Base-by-base conservation (phyloP, 1,139 yeast genomes). In the Yamadazyma epiphylla region DNA sequence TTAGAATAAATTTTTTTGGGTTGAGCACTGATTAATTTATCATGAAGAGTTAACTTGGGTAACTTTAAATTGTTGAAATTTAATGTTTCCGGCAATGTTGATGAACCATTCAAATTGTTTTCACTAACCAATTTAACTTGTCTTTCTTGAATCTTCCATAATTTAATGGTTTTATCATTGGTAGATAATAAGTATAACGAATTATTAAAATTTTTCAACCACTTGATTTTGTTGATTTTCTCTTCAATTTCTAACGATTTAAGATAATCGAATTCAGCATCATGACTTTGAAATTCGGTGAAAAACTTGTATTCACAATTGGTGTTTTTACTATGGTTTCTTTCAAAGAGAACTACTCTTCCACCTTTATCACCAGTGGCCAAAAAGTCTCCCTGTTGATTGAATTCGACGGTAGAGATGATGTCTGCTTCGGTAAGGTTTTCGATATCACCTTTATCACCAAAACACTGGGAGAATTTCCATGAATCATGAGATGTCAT, bases 321-420 rank as follows among this genome's bases (percentile, higher is more conserved):
- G 32, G 51, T 58, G 39, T 82, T 82, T 53, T 84, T 84, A 39
- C 67, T 60, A 45, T 80, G 82, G 56, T 87, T 88, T 47, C 97
- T 75, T 59, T 91, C 97, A 60, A 94, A 94, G 35, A 94, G 64
- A 10, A 94, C 99, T 24, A 94, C 96, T 45, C 99, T 75, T 15
- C 99, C 99, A 30, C 99, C 99, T 52, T 91, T 82, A 62, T 94
- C 99, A 38, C 99, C 99, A 2, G 98, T 91, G 36, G 98, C 99
- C 39, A 94, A 68, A 51, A 82, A 94, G 56, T 91, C 87, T 29
- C 99, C 99, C 11, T 94, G 78, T 52, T 82, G 86, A 55, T 94
- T 96, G 53, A 94, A 94, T 61, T 94, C 97, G 25, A 94, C 97
- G 2, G 98, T 87, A 16, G 96, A 85, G 40, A 94, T 91, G 51